Evolutionary conservation across 306 rosid genomes (phyloP), one percentile per base, ranked within the genome.

Genomic region (Geum urbanum): DNA sequence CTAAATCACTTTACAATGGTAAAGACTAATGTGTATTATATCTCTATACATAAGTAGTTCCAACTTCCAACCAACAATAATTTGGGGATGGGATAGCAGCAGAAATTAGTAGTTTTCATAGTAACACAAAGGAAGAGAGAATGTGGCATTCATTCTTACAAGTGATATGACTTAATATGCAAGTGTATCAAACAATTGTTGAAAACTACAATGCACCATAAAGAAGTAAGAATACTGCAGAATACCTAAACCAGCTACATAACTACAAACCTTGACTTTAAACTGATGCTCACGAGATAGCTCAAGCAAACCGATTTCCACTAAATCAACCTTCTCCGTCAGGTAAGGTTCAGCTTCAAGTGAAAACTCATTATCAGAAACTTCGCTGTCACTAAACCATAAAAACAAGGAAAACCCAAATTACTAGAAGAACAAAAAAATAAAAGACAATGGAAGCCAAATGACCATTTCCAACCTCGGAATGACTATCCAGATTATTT

Each of bases 231-330:
- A 56, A 22, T n/a, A 13, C 22, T 43, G 57, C 41, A 50, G 61
- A 35, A 69, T 13, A 45, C 57, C 11, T 51, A 11, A 15, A 72
- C 49, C 27, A 76, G 24, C 66, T 71, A 20, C 72, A 72, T 35
- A 40, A 69, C 63, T 32, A 37, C 85, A 66, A 67, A 92, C 97
- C 87, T 86, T 82, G 70, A 85, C 79, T 66, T 76, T 72, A 49
- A 88, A 78, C 66, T 86, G 88, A 78, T 88, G 87, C 66, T 92
- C 96, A 35, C 72, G 72, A 5, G 85, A 74, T 72, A 85, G 72
- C 85, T 88, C 94, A 35, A 79, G 54, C 58, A 92, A 73, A 71
- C 84, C 84, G 76, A 85, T 80, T 84, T 92, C 98, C 65, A 72
- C 89, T 76, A 78, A 82, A 67, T 82, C 91, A 65, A 46, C 76